Conservation (phyloP, 208 protist genomes). For the Leishmania martiniquensis region DNA sequence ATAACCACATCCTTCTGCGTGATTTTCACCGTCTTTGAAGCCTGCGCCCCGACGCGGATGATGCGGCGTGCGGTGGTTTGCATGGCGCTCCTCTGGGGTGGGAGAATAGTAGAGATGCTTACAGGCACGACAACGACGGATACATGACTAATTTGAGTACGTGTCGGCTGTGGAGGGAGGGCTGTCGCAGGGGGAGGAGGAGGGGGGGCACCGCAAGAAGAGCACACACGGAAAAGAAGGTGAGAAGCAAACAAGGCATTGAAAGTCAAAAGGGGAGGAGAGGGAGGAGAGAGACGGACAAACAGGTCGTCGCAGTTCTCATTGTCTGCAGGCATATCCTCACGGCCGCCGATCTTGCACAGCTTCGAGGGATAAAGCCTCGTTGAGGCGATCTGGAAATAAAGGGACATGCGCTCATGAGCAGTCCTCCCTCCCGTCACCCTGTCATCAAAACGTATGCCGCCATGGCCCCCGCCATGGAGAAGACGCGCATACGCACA, state of each 20-base stretch:
- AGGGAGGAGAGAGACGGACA: not conserved
- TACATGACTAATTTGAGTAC: not conserved
- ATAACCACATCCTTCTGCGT: slow-evolving; percentile 54
- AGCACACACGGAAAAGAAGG: not conserved
- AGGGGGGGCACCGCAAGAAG: not conserved
- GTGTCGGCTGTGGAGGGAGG: not conserved
- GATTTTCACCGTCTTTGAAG: slow-evolving; percentile 52
- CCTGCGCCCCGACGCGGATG: slow-evolving; percentile 69
- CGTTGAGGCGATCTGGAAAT: not conserved
- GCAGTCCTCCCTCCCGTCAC: not conserved
- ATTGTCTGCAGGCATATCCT: not conserved
- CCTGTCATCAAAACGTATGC: not conserved
- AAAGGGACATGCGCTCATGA: not conserved
- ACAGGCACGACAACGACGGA: not conserved
- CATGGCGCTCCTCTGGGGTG: not conserved
- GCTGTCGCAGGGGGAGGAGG: too few relatives aligned
- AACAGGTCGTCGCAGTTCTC: not conserved
- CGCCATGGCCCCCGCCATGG: not conserved
- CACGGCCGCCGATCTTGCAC: not conserved
- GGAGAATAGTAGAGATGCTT: not conserved
- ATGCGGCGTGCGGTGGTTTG: slow-evolving; percentile 26
- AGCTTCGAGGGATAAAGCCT: not conserved
- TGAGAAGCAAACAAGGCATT: not conserved
- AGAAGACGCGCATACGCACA: not conserved
- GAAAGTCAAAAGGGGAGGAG: not conserved